Base-by-base conservation (phyloP, 441 rosid genomes). In the Arabidopsis lyrata region DNA sequence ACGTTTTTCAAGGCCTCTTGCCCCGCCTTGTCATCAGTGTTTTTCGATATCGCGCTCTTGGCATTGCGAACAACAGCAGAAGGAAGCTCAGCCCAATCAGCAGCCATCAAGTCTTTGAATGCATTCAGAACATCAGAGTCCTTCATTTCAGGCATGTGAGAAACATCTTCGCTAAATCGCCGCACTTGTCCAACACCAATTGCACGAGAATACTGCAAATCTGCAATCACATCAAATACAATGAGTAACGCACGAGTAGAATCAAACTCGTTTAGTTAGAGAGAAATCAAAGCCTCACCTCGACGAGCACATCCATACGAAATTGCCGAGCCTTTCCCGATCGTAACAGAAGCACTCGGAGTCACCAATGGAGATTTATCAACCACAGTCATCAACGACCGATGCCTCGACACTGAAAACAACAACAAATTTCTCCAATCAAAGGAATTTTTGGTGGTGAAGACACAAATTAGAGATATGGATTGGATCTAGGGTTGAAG, bases 51-150 rank as follows among this genome's bases (percentile, higher is more conserved):
- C 2, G 90, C 96, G n/a, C 56, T 72, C 83, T 89, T 85, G 11
- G 83, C 92, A 60, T 84, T 86, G 32, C 73, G 66, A 56, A 86
- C 75, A 36, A 85, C 79, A 4, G 75, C 1, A 71, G 86, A 50
- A 24, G 91, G 91, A 45, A 92, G 78, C 81, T 85, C 89, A 45
- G 91, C 87, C 99, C 98, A 95, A 55, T 73, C 84, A 12, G 77
- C 83, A 49, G 98, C 99, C 95, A 95, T 86, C 85, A 92, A 79
- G 44, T 92, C 96, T 84, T 90, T 90, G 81, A 92, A 90, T 42
- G 76, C 91, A 66, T 79, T 76, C 39, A 74, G 65, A 78, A 90
- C 79, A n/a, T 84, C 83, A 15, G 81, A 41, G 66, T 92, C 96
- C 68, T 83, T 58, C 41, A 92, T 86, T 57, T 52, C 82, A 48